These are phyloP conservation scores for Onygenales sp. DNA, from an alignment of 2,329 filamentous ascomycete species.

Conservation along the genomic window DNA sequence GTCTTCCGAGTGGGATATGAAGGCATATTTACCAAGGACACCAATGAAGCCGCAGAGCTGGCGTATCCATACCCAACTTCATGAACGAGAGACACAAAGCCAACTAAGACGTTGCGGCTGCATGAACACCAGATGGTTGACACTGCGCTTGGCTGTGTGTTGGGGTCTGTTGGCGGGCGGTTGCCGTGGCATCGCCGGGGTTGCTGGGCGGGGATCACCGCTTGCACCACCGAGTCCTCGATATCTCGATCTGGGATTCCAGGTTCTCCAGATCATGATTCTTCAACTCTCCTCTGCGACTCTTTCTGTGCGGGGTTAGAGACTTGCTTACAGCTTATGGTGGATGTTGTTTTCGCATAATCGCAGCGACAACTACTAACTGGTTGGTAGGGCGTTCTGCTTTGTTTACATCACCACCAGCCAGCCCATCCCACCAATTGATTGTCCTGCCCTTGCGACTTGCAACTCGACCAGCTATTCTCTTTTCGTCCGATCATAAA, in stretches of 20 bases:
- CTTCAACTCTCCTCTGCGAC: not conserved
- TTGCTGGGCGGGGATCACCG: not conserved
- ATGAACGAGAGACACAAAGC: too few species aligned
- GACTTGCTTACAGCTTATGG: too few species aligned
- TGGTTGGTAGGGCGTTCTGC: not conserved
- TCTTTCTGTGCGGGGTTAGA: too few species aligned
- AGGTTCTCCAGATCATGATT: not conserved
- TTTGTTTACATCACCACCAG: not conserved
- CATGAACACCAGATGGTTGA: not conserved
- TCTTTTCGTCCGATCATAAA: not conserved
- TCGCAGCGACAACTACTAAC: too few species aligned
- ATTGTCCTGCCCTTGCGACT: not conserved
- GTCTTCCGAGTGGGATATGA: too few species aligned
- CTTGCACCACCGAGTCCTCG: too few species aligned
- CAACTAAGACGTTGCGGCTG: too few species aligned
- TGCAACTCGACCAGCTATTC: not conserved
- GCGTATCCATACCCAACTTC: too few species aligned
- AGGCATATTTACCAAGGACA: too few species aligned
- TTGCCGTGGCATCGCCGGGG: conserved; percentile 1
- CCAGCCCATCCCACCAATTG: not conserved
- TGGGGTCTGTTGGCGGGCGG: not conserved
- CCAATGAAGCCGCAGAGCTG: too few species aligned
- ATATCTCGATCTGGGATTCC: not conserved
- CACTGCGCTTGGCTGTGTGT: not conserved
- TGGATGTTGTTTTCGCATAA: too few species aligned